Base-by-base conservation (phyloP, 2,329 filamentous ascomycete species). In the Calycina marina region DNA sequence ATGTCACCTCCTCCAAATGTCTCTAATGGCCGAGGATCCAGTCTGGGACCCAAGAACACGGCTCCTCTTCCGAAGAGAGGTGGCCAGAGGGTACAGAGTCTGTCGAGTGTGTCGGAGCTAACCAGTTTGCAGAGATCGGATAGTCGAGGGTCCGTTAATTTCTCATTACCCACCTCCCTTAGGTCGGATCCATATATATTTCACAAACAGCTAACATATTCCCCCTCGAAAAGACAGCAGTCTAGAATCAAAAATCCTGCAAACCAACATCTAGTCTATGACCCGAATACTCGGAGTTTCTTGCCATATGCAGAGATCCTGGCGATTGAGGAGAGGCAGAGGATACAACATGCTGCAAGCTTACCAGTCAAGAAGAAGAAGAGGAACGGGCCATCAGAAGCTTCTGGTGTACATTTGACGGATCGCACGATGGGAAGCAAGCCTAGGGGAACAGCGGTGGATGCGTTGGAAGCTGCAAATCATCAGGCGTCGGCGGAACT, bases 271-370 rank as follows among this genome's bases (percentile, higher is more conserved):
- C 44, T 79, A 50, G 66, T 78, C 28, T 73, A 74, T 44, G 72
- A 77, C 40, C 61, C 71, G n/a, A 76, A 77, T 43, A 74, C 73
- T 11, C 62, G 72, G 42, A 66, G 72, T 37, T 72, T 76, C 61
- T 60, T 77, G 3, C 61, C 65, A 3, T 62, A 55, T 32, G 51
- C 49, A 4, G 56, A 66, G 15, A 40, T 67, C 12, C 28, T 58
- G 41, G 61, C 51, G 30, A 54, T 54, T 27, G 61, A 67, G 31
- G 20, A 36, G 10, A 33, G 16, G 18, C 24, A 36, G 10, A 33
- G 16, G 25, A 45, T 61, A 4, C 48, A 54, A 14, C 54, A 63
- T 33, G 51, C 54, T 11, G 49, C 57, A 0, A 58, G 62, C 16
- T 28, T 37, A 28, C 58, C 58, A 8, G 57, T 61, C 5, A 53